Conservation (phyloP, 768 basidiomycete genomes). For the Leucocoprinus sp. region DNA sequence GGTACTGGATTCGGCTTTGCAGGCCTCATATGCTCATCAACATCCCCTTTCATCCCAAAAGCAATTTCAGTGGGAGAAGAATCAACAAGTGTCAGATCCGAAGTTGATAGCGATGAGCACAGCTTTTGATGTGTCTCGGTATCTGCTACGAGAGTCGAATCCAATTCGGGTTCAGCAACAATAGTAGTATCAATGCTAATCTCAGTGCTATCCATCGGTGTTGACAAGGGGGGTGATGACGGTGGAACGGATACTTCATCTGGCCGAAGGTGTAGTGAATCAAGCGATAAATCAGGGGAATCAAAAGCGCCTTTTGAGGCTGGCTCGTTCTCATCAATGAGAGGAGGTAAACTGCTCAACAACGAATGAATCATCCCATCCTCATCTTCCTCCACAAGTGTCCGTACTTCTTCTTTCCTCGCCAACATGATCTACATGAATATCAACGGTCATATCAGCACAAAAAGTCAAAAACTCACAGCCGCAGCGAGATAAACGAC, state of each 20-base stretch:
- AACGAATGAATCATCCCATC: slow-evolving; percentile 79
- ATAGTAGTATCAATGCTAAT: neutral
- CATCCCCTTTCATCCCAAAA: neutral
- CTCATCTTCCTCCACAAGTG: slow-evolving; percentile 60
- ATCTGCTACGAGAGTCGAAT: neutral
- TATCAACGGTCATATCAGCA: neutral
- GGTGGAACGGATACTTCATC: neutral
- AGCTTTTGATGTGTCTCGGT: neutral
- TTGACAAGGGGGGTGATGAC: neutral
- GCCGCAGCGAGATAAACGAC: slow-evolving; percentile 79
- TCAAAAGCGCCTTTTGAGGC: neutral
- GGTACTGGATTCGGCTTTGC: neutral
- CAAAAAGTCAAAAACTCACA: slow-evolving; percentile 38
- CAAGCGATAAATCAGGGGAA: neutral
- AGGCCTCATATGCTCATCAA: neutral
- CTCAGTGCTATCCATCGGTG: neutral
- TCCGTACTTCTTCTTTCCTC: slow-evolving; percentile 58
- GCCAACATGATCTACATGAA: slow-evolving; percentile 56
- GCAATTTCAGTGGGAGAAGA: neutral
- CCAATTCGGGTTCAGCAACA: neutral
- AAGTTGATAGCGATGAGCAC: slow-evolving; percentile 2
- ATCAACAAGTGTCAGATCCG: slow-evolving; percentile 6
- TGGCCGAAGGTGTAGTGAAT: neutral
- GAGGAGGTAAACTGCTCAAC: slow-evolving; percentile 54
- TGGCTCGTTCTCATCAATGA: slow-evolving; percentile 33